Base-by-base conservation (phyloP, 2,329 filamentous ascomycete species). In the Aspergillus sp. region DNA sequence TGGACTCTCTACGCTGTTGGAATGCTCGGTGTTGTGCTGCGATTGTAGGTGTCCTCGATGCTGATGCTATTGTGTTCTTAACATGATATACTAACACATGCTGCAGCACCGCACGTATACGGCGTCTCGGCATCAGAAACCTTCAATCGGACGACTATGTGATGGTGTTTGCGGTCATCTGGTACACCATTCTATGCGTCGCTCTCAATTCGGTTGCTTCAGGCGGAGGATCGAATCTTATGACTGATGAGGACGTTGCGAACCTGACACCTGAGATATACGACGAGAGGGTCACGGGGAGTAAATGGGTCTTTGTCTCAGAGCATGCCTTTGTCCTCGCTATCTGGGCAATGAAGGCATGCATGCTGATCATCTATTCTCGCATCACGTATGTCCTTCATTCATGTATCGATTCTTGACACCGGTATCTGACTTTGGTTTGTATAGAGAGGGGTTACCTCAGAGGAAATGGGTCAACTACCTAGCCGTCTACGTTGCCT, bases 311-410 rank as follows among this genome's bases (percentile, higher is more conserved):
- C 1, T 76, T 87, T 39, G 80, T 86, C 8, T 82, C 84, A 3
- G 85, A 88, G 62, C 78, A 87, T 70, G 80, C 82, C 65, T 88
- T 89, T 74, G 75, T 87, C 17, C 75, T 85, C n/a, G 69, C 71
- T 4, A 68, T 77, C 33, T 85, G 82, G 81, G 68, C 77, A 15
- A 73, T 82, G 61, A 85, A 85, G 62, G 71, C 77, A 23, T 83
- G 81, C 64, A 76, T 85, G 67, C 69, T 84, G 62, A 72, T 82
- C 40, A 81, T 84, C 65, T 83, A 82, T 67, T 70, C 73, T 33
- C 77, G 80, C 40, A 77, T 83, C 71, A 82, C 80, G 70, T 77
- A 70, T 47, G 69, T 44, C 61, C 8, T 17, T 39, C 27, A 9
- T 31, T 21, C 47, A 14, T 14, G 19, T 15, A 27, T 3, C 14